phyloP scores from a whole-genome alignment of 305 asterid genomes.

The Galium porrigens region DNA sequence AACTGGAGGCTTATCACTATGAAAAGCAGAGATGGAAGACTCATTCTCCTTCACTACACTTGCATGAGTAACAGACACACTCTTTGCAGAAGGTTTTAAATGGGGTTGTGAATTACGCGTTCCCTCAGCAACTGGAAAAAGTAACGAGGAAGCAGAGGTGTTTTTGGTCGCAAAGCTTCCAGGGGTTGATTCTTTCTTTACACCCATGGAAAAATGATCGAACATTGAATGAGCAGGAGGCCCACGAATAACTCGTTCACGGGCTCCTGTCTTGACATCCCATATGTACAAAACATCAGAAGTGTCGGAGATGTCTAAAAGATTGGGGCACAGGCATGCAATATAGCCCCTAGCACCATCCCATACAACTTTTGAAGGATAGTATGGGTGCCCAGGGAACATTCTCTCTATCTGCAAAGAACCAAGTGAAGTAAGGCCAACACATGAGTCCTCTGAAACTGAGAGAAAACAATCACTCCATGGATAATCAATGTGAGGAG shows the following conservation, averaged over 20 bases:
- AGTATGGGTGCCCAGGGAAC: slow-evolving; percentile 76
- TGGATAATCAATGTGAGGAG: slow-evolving; percentile 46
- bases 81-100: slow-evolving; percentile 28
- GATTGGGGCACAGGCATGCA: slow-evolving; percentile 75
- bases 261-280: slow-evolving; percentile 94
- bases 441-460: slow-evolving; percentile 66
- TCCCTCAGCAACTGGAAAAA: slow-evolving; percentile 45
- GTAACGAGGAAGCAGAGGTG: slow-evolving; percentile 78
- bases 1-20: slow-evolving; percentile 45
- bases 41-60: slow-evolving; percentile 24
- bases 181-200: slow-evolving; percentile 29
- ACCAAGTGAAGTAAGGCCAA: slow-evolving; percentile 68
- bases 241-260: slow-evolving; percentile 89
- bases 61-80: slow-evolving; percentile 18
- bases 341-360: slow-evolving; percentile 73
- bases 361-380: slow-evolving; percentile 79
- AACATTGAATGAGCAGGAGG: slow-evolving; percentile 91
- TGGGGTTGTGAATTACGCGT: slow-evolving; percentile 33
- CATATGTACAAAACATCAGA: slow-evolving; percentile 75
- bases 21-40: slow-evolving; percentile 28
- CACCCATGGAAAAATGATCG: slow-evolving; percentile 55
- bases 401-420: slow-evolving; percentile 79
- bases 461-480: slow-evolving; percentile 88
- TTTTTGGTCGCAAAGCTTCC: slow-evolving; percentile 37
- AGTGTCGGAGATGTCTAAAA: slow-evolving; percentile 44